Percentiles rank a stretch among this genome's conserved stretches.
Evolutionary conservation across 257 asterid species (phyloP).

Genomic region (Ballota nigra): DNA sequence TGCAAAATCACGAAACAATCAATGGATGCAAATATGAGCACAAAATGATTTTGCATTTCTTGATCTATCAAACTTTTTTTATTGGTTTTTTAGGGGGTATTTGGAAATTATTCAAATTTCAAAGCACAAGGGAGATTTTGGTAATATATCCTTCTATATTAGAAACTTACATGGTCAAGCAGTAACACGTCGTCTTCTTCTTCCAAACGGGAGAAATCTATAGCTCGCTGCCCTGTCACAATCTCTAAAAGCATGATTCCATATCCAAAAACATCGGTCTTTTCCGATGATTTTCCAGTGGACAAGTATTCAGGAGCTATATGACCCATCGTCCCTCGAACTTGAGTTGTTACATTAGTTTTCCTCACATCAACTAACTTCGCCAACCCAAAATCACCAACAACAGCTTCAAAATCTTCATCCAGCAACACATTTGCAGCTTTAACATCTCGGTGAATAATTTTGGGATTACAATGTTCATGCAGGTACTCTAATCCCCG

Average conservation of each 20-base stretch:
- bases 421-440: conserved; percentile 98
- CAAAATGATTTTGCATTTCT: neutral
- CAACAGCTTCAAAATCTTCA: conserved; percentile 91
- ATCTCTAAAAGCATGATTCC: conserved; percentile 93
- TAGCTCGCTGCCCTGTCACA: conserved; percentile 95
- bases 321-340: conserved; percentile 99
- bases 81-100: neutral
- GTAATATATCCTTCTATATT: neutral
- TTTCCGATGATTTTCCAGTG: conserved; percentile 94
- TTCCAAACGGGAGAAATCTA: conserved; percentile 93
- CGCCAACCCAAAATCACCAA: conserved; percentile 97
- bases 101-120: no score
- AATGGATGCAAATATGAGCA: neutral
- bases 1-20: neutral
- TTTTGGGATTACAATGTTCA: conserved; percentile 93
- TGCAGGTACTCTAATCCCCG: conserved; percentile 95
- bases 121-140: neutral
- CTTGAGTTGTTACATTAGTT: conserved; percentile 96
- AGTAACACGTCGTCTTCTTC: conserved; percentile 94
- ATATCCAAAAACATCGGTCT: conserved; percentile 94
- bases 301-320: conserved; percentile 97
- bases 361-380: conserved; percentile 84
- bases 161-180: conserved; percentile 80
- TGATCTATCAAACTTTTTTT: neutral
- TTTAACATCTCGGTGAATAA: conserved; percentile 93